Conservation (phyloP, 2,329 filamentous ascomycete species). For the Trichoderma koningiopsis region DNA sequence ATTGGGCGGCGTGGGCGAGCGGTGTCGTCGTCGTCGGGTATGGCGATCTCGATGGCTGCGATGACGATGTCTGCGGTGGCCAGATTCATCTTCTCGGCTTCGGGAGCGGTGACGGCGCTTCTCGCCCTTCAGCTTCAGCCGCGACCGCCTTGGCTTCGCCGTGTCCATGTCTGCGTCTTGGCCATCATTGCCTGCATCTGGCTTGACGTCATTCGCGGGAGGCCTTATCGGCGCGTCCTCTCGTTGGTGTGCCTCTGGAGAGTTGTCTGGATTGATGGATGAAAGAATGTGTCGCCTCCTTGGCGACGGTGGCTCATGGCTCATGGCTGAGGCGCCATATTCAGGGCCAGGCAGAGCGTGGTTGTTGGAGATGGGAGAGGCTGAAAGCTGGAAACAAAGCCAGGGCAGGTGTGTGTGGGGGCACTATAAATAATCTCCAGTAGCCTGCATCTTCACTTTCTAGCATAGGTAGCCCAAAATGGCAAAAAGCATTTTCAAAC, state of each 20-base stretch:
- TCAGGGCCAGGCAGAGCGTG: background rate
- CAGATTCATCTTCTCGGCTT: constrained; percentile 29
- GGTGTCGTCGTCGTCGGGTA: constrained; percentile 41
- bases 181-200: background rate
- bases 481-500: background rate
- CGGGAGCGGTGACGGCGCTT: constrained; percentile 34
- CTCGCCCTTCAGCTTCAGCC: constrained; percentile 41
- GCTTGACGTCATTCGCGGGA: background rate
- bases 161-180: constrained; percentile 30
- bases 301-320: constrained; percentile 39
- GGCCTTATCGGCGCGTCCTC: background rate
- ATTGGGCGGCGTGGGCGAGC: constrained; percentile 51
- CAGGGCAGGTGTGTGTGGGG: background rate
- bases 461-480: background rate
- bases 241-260: constrained; percentile 2
- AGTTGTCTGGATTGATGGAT: constrained; percentile 47
- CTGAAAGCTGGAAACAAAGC: background rate
- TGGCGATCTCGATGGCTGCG: constrained; percentile 38
- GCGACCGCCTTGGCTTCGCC: constrained; percentile 36
- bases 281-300: constrained; percentile 52
- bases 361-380: background rate
- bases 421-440: background rate
- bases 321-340: constrained; percentile 39
- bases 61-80: constrained; percentile 29
- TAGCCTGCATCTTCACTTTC: background rate